Evolutionary conservation across 2,329 filamentous ascomycete species (phyloP), one percentile per base, ranked within the genome.

Genomic region (Cercospora sojina): DNA sequence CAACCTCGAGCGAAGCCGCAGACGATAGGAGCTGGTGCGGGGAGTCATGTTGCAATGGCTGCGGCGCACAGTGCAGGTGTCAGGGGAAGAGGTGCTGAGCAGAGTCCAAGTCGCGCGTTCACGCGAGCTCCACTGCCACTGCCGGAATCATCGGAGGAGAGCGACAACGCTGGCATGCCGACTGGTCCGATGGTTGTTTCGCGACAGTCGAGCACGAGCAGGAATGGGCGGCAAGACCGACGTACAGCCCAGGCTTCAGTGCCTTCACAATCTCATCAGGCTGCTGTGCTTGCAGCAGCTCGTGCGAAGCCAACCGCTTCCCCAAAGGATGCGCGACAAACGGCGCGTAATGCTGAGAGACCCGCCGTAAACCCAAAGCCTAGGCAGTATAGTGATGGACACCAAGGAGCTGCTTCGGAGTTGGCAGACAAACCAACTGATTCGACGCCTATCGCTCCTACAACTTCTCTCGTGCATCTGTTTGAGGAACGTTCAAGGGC

Each of bases 401-500:
- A 61, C 18, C 13, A 23, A 47, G 43, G 9, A 47, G 16, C 20
- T 47, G 69, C 72, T 51, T 62, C 60, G 51, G 62, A 63, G 18
- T 68, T 69, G 49, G 68, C 18, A 25, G 68, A 73, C 38, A 65
- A 61, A 62, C 65, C 67, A 12, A 71, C 71, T 32, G 72, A 75
- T 51, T 61, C 56, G n/a, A 69, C 68, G 8, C 61, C 71, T 2
- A 74, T 74, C 13, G 66, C 85, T 25, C 83, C 89, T 0, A 89
- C 89, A 0, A 86, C 82, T 3, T 85, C 87, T 4, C 80, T 92
- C 20, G 88, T 92, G 62, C 85, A 85, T 43, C 83, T 91, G 79
- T 92, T 92, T 70, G 90, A 93, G 77, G 81, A 83, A 69, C 83
- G 80, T 43, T 53, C 70, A 7, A 70, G 63, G 18, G 64, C 55